Evolutionary conservation across 1,139 yeast species (phyloP).

Genomic region (Torulaspora globosa): DNA sequence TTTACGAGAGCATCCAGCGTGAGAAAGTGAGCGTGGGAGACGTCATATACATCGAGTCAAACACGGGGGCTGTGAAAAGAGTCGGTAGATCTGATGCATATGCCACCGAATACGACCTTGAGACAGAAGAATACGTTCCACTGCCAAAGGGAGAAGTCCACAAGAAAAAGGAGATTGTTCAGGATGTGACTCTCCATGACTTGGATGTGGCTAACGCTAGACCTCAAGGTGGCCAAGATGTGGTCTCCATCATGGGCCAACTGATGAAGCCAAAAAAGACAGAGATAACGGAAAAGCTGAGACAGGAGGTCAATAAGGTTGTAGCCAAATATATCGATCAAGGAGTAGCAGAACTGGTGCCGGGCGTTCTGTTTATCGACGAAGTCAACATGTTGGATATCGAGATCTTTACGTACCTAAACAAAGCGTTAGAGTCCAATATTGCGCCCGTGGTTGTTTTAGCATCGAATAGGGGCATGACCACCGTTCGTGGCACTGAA

Average conservation of each 20-base stretch:
- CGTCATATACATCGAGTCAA: constrained; percentile 93
- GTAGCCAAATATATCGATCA: constrained; percentile 95
- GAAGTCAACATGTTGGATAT: constrained; percentile 97
- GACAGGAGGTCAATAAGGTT: constrained; percentile 90
- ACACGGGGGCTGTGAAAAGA: constrained; percentile 95
- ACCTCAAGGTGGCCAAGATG: constrained; percentile 99
- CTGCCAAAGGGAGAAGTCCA: constrained; percentile 98
- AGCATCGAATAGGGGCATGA: constrained; percentile 93
- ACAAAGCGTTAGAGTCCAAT: constrained; percentile 84
- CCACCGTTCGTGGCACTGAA: constrained; percentile 87
- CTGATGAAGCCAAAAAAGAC: constrained; percentile 93
- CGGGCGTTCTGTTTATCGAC: constrained; percentile 95
- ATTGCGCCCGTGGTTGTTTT: constrained; percentile 93
- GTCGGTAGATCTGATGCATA: constrained; percentile 98
- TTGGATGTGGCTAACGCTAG: constrained; percentile 93
- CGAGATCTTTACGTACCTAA: constrained; percentile 90
- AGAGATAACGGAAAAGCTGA: constrained; percentile 94
- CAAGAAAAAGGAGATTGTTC: constrained; percentile 96
- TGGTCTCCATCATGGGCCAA: constrained; percentile 98
- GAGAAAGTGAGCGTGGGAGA: constrained; percentile 95
- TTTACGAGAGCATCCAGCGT: constrained; percentile 92
- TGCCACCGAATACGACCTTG: constrained; percentile 96
- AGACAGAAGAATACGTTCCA: constrained; percentile 98
- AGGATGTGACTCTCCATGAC: constrained; percentile 94
- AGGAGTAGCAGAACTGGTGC: constrained; percentile 96